Base-by-base conservation (phyloP, 1,284 basidiomycete species). In the Cryptococcus depauperatus region DNA sequence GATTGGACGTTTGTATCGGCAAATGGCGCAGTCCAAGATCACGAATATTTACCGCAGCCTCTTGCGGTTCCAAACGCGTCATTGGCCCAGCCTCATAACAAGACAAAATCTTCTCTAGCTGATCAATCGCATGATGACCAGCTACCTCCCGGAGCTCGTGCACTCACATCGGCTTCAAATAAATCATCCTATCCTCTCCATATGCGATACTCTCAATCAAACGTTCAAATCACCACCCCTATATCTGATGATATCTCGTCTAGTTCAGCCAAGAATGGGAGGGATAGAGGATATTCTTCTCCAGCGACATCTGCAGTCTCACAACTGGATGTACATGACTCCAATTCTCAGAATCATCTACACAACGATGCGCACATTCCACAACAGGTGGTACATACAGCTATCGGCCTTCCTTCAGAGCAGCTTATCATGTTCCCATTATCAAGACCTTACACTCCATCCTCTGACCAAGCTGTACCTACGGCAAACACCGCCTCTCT, bases 121-220 rank as follows among this genome's bases (percentile, higher is more conserved):
- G 33, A 29, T 50, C 50, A 26, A 44, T n/a, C 55, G 18, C 51
- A 51, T 19, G 42, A 43, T 26, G 29, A 58, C n/a, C 62, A 57
- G 34, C 52, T 65, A 3, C 62, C 62, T 8, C 62, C 62, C 1
- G 62, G 62, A 7, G 62, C 62, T 23, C 44, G 59, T 22, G 58
- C 62, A 18, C 59, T 61, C 18, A 60, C 59, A 13, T 61, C 62
- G 25, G 53, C 53, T 11, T 48, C 50, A 13, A 33, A 51, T n/a
- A 43, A 49, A 27, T 42, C 49, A 5, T 37, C 51, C 9, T 55
- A 55, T 27, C 42, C 55, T 16, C 39, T 47, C 11, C 44, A 35
- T 22, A 43, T 48, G 29, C 45, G 50, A 25, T 50, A 46, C 21
- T 60, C 57, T 2, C 58, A 59, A 35, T 46, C 43, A 23, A 59